Base-by-base conservation (phyloP, 306 rosid species). In the Acacia confusa region DNA sequence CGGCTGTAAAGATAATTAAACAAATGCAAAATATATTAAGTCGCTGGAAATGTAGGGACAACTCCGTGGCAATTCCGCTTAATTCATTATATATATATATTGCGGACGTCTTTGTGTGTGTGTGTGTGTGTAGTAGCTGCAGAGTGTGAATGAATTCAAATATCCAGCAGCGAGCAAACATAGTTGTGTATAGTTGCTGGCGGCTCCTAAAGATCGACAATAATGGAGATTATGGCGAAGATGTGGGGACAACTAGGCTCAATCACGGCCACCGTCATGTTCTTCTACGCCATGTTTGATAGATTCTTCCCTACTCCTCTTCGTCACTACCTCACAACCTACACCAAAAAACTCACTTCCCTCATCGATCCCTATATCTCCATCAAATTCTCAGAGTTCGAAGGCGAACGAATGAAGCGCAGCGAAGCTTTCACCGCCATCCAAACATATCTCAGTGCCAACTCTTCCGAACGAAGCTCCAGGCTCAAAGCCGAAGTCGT, bases 191-290 rank as follows among this genome's bases (percentile, higher is more conserved):
- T 43, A 47, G 52, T 47, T 47, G 16, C 24, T 58, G 30, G 13
- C 30, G 30, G 13, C 30, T 3, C 5, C 32, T 58, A 28, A 57
- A 28, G 24, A 45, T 45, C 16, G 12, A 6, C 30, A 10, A 66
- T 0, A 34, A 36, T 16, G 74, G 48, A n/a, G 17, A 69, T 40
- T 3, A 24, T 43, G 55, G 53, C 11, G n/a, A 27, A 12, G 75
- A 11, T 74, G 40, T 86, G 86, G 91, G n/a, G 85, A 16, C 85
- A 79, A 27, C 15, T 76, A 22, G 91, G 91, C 45, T 79, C 89
- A 5, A 0, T 82, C 15, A 61, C 82, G 32, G 91, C 89, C 7
- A 81, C 67, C 53, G 0, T 32, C 3, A 79, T 84, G 89, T 72
- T 88, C 8, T 48, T 66, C 1, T 58, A 66, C 57, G 78, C 85